Base-by-base conservation (phyloP, 2,329 filamentous ascomycete genomes). In the Calonectria multiphialidica region DNA sequence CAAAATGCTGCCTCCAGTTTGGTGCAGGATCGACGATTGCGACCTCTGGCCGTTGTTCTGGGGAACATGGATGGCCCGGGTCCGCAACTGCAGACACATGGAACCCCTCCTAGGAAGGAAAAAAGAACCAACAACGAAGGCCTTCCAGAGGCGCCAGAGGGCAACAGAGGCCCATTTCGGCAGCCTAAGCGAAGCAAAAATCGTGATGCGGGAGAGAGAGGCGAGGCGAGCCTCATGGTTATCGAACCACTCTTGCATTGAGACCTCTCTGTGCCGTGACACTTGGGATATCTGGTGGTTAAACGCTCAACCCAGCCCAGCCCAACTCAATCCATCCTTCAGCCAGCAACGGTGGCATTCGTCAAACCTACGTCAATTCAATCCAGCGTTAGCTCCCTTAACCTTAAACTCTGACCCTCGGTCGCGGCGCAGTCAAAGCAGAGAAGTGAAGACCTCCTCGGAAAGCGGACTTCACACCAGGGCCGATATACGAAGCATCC, bases 211-310 rank as follows among this genome's bases (percentile, higher is more conserved):
- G 61, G 59, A 65, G 42, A 40, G 33, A 18, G 40, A 37, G n/a
- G n/a, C n/a, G 28, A 45, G 28, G 37, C 30, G 47, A 44, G 53
- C 63, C 70, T 72, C 66, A 66, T 42, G 59, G 61, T 55, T 42
- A 53, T 72, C 66, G 70, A 49, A 66, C 70, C 50, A 71, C 55
- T 23, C 42, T 44, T 62, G 66, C 65, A 68, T 65, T 35, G 21
- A 15, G 50, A 21, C 30, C 21, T 35, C 21, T 15, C 49, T 33
- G 25, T 53, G 16, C 28, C 18, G 23, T 1, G 21, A 35, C 28
- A 30, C 28, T 8, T 30, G 8, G 5, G 30, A 57, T 57, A 57
- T 57, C 53, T 8, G 21, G 13, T 50, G 25, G 16, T 28, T 21
- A 21, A 37, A 37, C 21, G 53, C n/a, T 57, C 15, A 33, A n/a